Evolutionary conservation across 108 stramenopile genomes (phyloP).

Genomic region (Heterococcus sp.): DNA sequence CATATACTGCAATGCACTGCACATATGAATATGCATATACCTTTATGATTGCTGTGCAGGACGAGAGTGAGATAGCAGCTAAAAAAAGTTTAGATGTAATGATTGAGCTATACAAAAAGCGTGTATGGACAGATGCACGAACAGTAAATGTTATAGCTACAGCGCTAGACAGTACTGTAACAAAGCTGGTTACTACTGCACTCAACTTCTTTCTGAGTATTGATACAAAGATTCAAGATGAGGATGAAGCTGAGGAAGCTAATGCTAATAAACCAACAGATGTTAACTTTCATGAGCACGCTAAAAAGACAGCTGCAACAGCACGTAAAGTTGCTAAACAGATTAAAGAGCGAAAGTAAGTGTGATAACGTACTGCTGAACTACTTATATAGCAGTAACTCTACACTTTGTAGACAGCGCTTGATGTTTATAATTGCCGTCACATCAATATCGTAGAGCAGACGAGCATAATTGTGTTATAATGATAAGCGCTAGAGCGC

Average conservation of each 20-base stretch:
- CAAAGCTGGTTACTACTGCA: slow-evolving; percentile 65
- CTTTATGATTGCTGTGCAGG: slow-evolving; percentile 40
- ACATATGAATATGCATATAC: no score
- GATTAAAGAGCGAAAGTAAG: slow-evolving; percentile 10
- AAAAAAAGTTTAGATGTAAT: slow-evolving; percentile 84
- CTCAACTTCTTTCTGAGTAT: slow-evolving; percentile 94
- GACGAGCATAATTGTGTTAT: background rate
- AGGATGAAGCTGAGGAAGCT: slow-evolving; percentile 68
- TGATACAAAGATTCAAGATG: slow-evolving; percentile 78
- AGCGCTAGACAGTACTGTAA: slow-evolving; percentile 63
- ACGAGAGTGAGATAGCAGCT: slow-evolving; percentile 45
- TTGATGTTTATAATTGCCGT: background rate
- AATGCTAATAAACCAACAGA: slow-evolving; percentile 21
- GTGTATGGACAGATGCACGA: slow-evolving; percentile 92
- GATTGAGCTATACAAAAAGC: slow-evolving; percentile 82
- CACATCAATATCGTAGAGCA: background rate
- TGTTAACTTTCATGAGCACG: slow-evolving; percentile 43
- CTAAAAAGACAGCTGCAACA: slow-evolving; percentile 46
- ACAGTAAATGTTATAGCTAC: slow-evolving; percentile 86
- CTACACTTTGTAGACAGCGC: no score
- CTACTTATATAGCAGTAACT: no score
- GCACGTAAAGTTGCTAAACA: slow-evolving; percentile 25
- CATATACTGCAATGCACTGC: no score
- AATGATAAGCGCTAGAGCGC: background rate
- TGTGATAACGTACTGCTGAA: no score